Evolutionary conservation across 208 protist species (phyloP), one percentile per base, ranked within the genome.

Genomic region (Blastocrithidia nonstop): DNA sequence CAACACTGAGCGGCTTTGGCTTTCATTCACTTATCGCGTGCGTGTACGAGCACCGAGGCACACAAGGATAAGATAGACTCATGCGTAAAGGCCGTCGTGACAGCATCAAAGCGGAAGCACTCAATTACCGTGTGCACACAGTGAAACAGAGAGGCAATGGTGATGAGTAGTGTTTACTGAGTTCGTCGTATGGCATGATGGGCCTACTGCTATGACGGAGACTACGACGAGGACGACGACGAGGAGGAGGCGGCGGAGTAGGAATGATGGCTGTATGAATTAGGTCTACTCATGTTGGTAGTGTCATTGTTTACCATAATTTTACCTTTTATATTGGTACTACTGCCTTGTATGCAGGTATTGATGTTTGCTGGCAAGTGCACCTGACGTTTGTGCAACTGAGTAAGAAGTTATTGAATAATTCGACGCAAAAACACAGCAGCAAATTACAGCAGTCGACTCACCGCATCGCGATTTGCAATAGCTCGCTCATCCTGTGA

Each of bases 51-150:
- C 16, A 67, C 67, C 6, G 61, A 28, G 4, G 72, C 61, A 50
- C 79, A 93, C n/a, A 88, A 54, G n/a, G 84, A 59, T 8, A 90
- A 45, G 5, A 90, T 59, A 27, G 53, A 67, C 19, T 58, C 44
- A 46, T 88, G 74, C 20, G 80, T 88, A n/a, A n/a, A n/a, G 35
- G 54, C 38, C 13, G 51, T 48, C 1, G 76, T 80, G 9, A 90
- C 71, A 16, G 63, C 43, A 54, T 77, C 74, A 54, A 77, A 88
- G 25, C 57, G 60, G 50, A 87, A 84, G 52, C 77, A 90, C 51
- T 93, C 80, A 23, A 86, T 73, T 20, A 76, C 53, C 25, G 75
- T 37, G 32, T 45, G 59, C 13, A 86, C 60, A 22, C 63, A 83
- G 45, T 82, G 68, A 43, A 93, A 75, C 19, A 93, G 54, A 16